A percentile compares a stretch with the other conserved stretches of the same genome.
Conservation (phyloP, 345 rosid genomes). For the Angophora floribunda region DNA sequence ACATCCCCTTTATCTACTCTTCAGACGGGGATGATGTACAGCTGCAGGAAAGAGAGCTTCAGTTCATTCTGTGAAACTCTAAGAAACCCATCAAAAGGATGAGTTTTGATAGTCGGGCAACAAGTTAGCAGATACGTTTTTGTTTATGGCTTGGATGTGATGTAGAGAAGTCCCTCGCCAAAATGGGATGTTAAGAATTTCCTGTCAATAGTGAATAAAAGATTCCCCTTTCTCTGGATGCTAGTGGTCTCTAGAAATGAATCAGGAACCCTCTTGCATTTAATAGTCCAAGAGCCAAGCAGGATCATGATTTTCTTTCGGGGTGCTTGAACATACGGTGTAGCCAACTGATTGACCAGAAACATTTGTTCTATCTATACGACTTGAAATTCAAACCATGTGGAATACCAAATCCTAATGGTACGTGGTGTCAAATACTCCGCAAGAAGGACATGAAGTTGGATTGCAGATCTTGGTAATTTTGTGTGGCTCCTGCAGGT, state of each 20-base stretch:
- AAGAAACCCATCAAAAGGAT: background rate
- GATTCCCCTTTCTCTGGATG: background rate
- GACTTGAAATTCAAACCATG: background rate
- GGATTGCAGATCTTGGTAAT: background rate
- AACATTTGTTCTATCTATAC: background rate
- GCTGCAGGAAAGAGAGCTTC: constrained; percentile 19
- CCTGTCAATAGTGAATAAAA: background rate
- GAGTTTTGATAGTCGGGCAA: background rate
- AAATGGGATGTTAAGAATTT: background rate
- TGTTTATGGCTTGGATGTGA: background rate
- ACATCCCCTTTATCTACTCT: constrained; percentile 8
- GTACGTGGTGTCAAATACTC: background rate
- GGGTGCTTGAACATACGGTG: background rate
- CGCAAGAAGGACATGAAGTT: background rate
- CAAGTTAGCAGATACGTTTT: background rate
- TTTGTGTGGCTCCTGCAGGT: background rate
- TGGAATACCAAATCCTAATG: background rate
- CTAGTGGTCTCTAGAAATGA: background rate
- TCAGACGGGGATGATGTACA: constrained; percentile 5
- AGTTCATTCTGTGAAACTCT: constrained; percentile 13
- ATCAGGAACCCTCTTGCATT: background rate
- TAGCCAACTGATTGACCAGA: background rate
- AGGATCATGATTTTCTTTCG: background rate
- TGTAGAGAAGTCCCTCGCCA: background rate
- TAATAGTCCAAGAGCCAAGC: background rate